Evolutionary conservation across 2,329 filamentous ascomycete genomes (phyloP), one percentile per base, ranked within the genome.

Genomic region (Aspergillus sojae): DNA sequence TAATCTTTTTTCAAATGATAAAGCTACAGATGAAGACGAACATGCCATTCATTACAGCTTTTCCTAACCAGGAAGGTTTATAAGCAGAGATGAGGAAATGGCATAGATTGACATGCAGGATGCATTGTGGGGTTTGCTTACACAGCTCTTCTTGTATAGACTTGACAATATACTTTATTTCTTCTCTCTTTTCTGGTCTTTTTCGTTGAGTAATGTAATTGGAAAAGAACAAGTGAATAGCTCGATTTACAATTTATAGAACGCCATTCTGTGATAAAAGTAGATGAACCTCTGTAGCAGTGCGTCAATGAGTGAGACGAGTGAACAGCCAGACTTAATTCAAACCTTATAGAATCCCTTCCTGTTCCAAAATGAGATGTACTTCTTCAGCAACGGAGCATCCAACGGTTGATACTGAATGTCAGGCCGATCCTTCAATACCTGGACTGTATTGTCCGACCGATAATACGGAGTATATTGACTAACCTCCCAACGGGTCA

Each of bases 401-500:
- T 62, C 63, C 5, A 60, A 45, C 2, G n/a, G 46, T 16, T 57
- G 39, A 48, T 57, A 62, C 34, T 36, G 26, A 1, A 55, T n/a
- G 30, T 61, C 58, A 21, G 53, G 36, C 5, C 58, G 34, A 4
- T 57, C 30, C 11, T 39, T 46, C 30, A 62, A 46, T 28, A 54
- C 60, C 41, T 52, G 14, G 36, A 62, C 41, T 11, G 60, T 60
- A 41, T 67, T 65, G 34, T 54, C 34, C 10, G 43, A 46, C 6
- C 54, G 53, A 53, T 65, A 65, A 19, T 57, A 43, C 30, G 62
- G 65, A 11, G 57, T 59, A 46, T 67, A 62, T 28, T 57, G 58
- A 36, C 62, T 61, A 2, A 54, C 61, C n/a, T 65, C 54, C 57
- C 75, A 71, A 46, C 70, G 72, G 0, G 62, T 69, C 7, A 72